A percentile compares a stretch with the other conserved stretches of the same genome.
Conservation (phyloP, 2,329 filamentous ascomycete species). For the Fusarium penzigii region DNA sequence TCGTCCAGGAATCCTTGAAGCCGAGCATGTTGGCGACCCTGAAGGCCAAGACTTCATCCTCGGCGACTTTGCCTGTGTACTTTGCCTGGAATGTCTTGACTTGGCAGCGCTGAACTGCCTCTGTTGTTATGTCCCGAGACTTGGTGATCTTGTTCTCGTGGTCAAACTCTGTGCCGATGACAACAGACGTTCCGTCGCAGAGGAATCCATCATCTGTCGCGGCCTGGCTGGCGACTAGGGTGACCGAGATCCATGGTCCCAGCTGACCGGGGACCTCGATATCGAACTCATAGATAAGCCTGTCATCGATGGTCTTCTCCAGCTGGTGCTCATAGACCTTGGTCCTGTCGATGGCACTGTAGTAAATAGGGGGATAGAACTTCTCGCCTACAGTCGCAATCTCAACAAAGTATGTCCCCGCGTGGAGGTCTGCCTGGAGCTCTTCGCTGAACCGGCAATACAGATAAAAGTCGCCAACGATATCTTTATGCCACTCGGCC, state of each 20-base stretch:
- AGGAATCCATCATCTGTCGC: constrained; percentile 3
- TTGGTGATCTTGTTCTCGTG: neutral
- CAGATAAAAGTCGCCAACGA: constrained; percentile 10
- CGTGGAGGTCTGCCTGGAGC: neutral
- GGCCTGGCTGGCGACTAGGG: constrained; percentile 1
- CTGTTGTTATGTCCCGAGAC: neutral
- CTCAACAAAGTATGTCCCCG: constrained; percentile 4
- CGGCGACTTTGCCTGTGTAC: neutral
- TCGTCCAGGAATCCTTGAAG: constrained; percentile 38
- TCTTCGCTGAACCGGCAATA: constrained; percentile 5
- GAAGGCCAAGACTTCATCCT: constrained; percentile 1
- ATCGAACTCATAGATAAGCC: constrained; percentile 2
- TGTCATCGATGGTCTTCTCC: neutral
- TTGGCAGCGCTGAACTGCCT: constrained; percentile 1
- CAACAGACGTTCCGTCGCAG: neutral
- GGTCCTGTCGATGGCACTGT: neutral
- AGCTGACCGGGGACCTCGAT: constrained; percentile 8
- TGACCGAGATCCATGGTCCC: constrained; percentile 11
- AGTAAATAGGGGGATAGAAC: neutral
- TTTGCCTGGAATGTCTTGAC: neutral
- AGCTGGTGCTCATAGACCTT: neutral
- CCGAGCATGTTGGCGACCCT: constrained; percentile 1
- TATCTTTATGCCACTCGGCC: constrained; percentile 7
- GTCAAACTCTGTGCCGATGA: constrained; percentile 1
- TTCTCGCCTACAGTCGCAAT: neutral